phyloP scores from a whole-genome alignment of 2,329 filamentous ascomycete genomes.

The Pyrenochaeta sp. region DNA sequence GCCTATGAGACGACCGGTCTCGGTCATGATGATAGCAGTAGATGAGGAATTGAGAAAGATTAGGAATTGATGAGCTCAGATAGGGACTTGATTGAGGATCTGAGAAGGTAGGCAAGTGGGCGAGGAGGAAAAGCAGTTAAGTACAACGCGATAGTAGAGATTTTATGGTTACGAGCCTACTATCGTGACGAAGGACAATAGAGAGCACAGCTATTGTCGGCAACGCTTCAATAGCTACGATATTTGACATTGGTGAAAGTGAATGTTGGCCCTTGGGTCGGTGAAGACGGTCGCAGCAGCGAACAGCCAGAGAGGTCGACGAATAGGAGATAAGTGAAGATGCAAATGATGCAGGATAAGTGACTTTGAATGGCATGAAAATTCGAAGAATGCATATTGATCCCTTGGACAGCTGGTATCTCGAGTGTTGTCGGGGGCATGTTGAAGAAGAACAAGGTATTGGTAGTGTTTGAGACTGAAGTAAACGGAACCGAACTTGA shows the following conservation, averaged over 20 bases:
- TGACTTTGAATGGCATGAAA: neutral
- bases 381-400: neutral
- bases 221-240: slow-evolving; percentile 9
- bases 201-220: slow-evolving; percentile 9
- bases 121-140: slow-evolving; percentile 4
- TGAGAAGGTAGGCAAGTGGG: neutral
- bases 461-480: neutral
- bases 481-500: neutral
- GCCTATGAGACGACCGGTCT: slow-evolving; percentile 29
- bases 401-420: neutral
- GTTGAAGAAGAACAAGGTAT: neutral
- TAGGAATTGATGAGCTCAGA: neutral
- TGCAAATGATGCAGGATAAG: neutral
- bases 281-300: slow-evolving; percentile 9
- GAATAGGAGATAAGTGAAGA: neutral
- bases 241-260: slow-evolving; percentile 22
- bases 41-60: neutral
- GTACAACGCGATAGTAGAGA: neutral
- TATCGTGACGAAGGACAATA: slow-evolving; percentile 10
- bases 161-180: neutral
- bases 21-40: slow-evolving; percentile 27
- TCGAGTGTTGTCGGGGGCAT: neutral
- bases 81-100: neutral
- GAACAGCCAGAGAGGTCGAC: neutral
- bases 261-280: slow-evolving; percentile 6